phyloP scores from a whole-genome alignment of 495 filamentous ascomycete species.

The Articulospora tetracladia region DNA sequence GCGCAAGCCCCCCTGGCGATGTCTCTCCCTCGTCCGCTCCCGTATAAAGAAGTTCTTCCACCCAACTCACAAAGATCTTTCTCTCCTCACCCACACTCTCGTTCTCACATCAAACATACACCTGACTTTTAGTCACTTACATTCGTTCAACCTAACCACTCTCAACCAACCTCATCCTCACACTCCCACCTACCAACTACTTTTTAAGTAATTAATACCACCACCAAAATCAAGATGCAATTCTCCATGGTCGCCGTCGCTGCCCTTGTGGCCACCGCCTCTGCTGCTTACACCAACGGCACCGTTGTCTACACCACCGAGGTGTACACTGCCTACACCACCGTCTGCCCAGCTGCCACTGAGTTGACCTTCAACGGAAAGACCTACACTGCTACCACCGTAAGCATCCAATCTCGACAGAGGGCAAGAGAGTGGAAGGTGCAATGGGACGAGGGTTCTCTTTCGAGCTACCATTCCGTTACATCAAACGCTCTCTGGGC shows the following conservation, averaged over 20 bases:
- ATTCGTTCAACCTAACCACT: constrained; percentile 44
- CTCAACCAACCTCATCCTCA: constrained; percentile 16
- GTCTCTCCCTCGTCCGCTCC: not conserved
- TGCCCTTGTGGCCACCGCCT: constrained; percentile 60
- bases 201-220: constrained; percentile 39
- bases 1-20: not conserved
- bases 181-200: constrained; percentile 32
- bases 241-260: constrained; percentile 40
- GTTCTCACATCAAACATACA: constrained; percentile 30
- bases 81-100: constrained; percentile 41
- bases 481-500: not conserved
- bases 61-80: constrained; percentile 2
- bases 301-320: constrained; percentile 60
- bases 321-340: constrained; percentile 75
- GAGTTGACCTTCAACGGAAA: constrained; percentile 59
- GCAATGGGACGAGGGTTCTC: not conserved
- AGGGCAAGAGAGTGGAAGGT: not conserved
- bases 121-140: constrained; percentile 59
- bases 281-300: constrained; percentile 43
- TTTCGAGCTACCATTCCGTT: too few relatives aligned
- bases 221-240: constrained; percentile 26
- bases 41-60: constrained; percentile 1
- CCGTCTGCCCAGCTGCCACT: constrained; percentile 81
- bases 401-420: constrained; percentile 16
- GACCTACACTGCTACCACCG: constrained; percentile 79